Evolutionary conservation across 2,329 filamentous ascomycete species (phyloP).

Genomic region (Chalaropsis thielavioides): DNA sequence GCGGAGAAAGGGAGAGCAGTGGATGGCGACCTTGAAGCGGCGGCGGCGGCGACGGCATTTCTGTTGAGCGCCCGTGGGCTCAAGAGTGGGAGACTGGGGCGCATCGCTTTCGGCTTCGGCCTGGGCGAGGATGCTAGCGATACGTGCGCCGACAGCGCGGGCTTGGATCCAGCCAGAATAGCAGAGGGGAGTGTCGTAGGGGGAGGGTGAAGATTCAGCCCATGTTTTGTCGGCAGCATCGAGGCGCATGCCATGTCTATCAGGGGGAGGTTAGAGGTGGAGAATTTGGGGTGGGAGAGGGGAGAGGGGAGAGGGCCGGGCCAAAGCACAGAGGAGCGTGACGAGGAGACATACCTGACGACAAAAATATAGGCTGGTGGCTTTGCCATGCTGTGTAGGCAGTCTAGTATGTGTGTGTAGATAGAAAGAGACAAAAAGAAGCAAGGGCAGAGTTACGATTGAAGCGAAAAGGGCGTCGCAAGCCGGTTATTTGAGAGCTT

Average conservation of each 20-base stretch:
- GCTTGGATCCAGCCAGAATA: slow-evolving; percentile 90
- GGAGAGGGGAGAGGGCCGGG: background rate
- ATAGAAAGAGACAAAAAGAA: background rate
- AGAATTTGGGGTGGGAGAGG: background rate
- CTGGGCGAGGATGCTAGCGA: slow-evolving; percentile 54
- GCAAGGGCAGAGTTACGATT: background rate
- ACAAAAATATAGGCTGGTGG: slow-evolving; percentile 32
- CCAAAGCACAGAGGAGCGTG: background rate
- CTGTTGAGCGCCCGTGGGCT: slow-evolving; percentile 13
- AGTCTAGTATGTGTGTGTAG: slow-evolving; percentile 5
- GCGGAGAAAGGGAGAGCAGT: slow-evolving; percentile 84
- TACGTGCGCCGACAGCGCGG: slow-evolving; percentile 65
- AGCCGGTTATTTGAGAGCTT: background rate
- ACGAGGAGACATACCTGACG: slow-evolving; percentile 27
- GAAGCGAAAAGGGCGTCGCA: background rate
- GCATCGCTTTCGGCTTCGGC: slow-evolving; percentile 33
- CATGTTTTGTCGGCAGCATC: slow-evolving; percentile 91
- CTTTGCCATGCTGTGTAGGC: slow-evolving; percentile 25
- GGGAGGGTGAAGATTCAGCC: slow-evolving; percentile 83
- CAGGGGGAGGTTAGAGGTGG: background rate
- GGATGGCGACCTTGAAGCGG: slow-evolving; percentile 66
- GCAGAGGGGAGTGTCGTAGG: slow-evolving; percentile 88
- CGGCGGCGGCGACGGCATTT: slow-evolving; percentile 32
- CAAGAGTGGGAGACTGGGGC: slow-evolving; percentile 16
- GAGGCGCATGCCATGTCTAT: slow-evolving; percentile 77